Evolutionary conservation across 306 rosid species (phyloP).

Genomic region (Gynostemma pentaphyllum): DNA sequence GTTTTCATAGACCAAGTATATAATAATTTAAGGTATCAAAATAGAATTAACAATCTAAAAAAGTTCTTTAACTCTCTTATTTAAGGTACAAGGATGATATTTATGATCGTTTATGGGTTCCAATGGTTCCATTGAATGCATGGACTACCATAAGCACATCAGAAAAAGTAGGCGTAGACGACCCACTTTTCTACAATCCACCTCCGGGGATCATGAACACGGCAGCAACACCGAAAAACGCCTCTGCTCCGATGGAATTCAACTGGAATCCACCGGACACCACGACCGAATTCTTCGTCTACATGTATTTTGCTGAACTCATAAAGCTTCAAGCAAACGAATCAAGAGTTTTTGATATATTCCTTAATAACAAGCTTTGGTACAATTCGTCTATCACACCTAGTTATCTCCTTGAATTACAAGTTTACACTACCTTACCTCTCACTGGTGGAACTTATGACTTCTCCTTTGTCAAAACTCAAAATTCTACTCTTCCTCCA

Average conservation of each 20-base stretch:
- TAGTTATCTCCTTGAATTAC: background rate
- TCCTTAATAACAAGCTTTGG: background rate
- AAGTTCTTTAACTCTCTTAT: too few relatives aligned
- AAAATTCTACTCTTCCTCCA: slow-evolving; percentile 32
- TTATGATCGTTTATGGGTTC: slow-evolving; percentile 37
- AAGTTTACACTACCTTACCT: background rate
- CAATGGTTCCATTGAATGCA: background rate
- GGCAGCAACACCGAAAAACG: slow-evolving; percentile 15
- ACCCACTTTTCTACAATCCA: background rate
- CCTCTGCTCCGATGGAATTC: slow-evolving; percentile 11
- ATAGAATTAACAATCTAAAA: too few relatives aligned
- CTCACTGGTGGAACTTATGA: background rate
- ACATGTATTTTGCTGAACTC: slow-evolving; percentile 2
- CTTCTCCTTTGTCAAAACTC: slow-evolving; percentile 1
- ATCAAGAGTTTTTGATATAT: background rate
- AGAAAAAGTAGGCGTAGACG: background rate
- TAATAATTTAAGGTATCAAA: too few relatives aligned
- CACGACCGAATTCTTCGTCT: slow-evolving; percentile 1
- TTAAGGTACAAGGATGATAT: slow-evolving; percentile 24
- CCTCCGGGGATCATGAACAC: slow-evolving; percentile 27
- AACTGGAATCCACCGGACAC: background rate
- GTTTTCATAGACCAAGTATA: too few relatives aligned
- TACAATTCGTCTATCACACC: background rate
- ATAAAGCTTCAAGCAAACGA: background rate
- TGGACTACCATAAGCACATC: slow-evolving; percentile 12